phyloP scores from a whole-genome alignment of 345 rosid genomes.

The Brassica nigra region DNA sequence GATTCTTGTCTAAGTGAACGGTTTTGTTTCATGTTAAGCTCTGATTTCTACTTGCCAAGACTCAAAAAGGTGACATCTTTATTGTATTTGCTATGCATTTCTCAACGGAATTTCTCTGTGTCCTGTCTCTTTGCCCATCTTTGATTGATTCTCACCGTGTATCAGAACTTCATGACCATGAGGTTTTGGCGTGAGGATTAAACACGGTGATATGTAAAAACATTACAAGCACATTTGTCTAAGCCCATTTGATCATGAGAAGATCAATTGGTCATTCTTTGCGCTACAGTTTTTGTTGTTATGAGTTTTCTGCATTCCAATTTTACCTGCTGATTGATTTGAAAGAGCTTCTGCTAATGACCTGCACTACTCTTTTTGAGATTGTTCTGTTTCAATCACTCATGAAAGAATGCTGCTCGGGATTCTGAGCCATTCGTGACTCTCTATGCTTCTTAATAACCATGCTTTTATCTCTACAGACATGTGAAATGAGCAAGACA shows the following conservation, averaged over 20 bases:
- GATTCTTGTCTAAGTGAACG: background rate
- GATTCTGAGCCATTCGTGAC: background rate
- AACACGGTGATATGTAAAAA: constrained; percentile 31
- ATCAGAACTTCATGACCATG: constrained; percentile 43
- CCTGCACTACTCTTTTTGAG: background rate
- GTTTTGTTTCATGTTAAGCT: background rate
- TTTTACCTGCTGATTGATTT: background rate
- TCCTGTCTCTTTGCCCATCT: background rate
- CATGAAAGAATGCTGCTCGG: background rate
- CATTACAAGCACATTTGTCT: background rate
- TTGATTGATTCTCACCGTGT: constrained; percentile 21
- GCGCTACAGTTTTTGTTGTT: constrained; percentile 15
- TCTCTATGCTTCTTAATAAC: constrained; percentile 1
- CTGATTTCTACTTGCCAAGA: background rate
- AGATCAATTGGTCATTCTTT: constrained; percentile 29
- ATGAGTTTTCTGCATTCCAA: background rate
- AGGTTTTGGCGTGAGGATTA: constrained; percentile 36
- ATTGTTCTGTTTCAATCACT: background rate
- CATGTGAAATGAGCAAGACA: constrained; percentile 1
- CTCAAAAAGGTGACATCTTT: background rate
- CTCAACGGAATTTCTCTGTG: background rate
- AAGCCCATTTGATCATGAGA: constrained; percentile 31
- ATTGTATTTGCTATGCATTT: background rate
- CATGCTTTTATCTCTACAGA: background rate
- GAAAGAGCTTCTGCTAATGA: background rate